Evolutionary conservation across 1,284 basidiomycete genomes (phyloP).

Genomic region (Trametes pubescens): DNA sequence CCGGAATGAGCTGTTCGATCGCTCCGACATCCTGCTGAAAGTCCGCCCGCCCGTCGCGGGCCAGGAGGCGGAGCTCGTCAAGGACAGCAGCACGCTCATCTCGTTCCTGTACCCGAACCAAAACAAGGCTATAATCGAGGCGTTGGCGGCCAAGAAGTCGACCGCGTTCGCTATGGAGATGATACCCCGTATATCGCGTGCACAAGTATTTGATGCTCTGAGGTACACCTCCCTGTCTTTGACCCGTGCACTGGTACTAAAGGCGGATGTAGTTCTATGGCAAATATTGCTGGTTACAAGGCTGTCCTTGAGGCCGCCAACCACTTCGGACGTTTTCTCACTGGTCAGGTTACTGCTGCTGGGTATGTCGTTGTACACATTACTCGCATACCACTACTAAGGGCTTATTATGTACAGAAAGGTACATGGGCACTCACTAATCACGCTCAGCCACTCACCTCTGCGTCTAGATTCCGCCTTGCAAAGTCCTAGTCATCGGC

Average conservation of each 20-base stretch:
- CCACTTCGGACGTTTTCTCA: conserved; percentile 86
- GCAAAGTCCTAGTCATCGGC: conserved; percentile 86
- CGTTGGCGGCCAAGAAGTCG: conserved; percentile 66
- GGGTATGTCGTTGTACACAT: conserved; percentile 57
- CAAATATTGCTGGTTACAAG: conserved; percentile 88
- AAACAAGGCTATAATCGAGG: conserved; percentile 77
- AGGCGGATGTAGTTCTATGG: conserved; percentile 73
- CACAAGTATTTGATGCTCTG: conserved; percentile 86
- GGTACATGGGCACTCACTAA: conserved; percentile 14
- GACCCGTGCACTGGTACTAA: not conserved
- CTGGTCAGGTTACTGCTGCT: conserved; percentile 88
- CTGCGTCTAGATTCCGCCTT: conserved; percentile 73
- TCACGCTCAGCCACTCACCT: not conserved
- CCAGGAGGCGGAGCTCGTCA: conserved; percentile 66
- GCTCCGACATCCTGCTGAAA: conserved; percentile 82
- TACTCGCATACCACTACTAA: not conserved
- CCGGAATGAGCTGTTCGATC: conserved; percentile 65
- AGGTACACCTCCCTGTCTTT: conserved; percentile 53
- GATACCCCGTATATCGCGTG: conserved; percentile 88
- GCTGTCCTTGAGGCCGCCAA: conserved; percentile 88
- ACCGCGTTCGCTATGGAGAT: conserved; percentile 86
- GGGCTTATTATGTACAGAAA: conserved; percentile 20
- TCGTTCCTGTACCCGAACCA: conserved; percentile 87
- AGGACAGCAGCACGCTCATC: conserved; percentile 78
- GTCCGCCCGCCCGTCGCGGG: conserved; percentile 76